Base-by-base conservation (phyloP, 2,329 filamentous ascomycete species). In the Clonostachys sp. region DNA sequence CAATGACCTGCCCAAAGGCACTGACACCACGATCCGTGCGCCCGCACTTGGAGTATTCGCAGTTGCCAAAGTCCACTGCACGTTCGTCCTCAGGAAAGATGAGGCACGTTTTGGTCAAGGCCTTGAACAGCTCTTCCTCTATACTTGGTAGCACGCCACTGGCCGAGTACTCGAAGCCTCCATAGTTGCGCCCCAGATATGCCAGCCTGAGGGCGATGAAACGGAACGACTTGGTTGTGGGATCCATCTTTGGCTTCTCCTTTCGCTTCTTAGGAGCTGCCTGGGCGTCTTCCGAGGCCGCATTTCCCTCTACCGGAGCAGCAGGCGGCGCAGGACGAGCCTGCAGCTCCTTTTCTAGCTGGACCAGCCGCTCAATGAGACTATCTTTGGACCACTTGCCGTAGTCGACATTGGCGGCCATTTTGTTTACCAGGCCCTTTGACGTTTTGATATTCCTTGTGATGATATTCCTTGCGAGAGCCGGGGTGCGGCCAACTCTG, bases 1-100 rank as follows among this genome's bases (percentile, higher is more conserved):
- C 87, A 59, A 99, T 83, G 48, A 99, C 94, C 71, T 99, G 94
- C 0, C 94, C 94, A 70, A 99, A 99, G 4, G 94, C 91, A 66
- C 91, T 96, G 35, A 99, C 94, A 12, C 94, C 94, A 46, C 84
- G 78, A 63, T 99, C 94, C 16, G 94, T 99, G 52, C 94, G 78
- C 3, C 94, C 94, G 61, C 92, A 96, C 66, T 99, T 99, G 35
- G 88, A 91, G 66, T 97, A 99, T 51, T 95, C 88, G 65, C 84
- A 91, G 8, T 85, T 84, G 34, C 88, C 83, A 78, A 90, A 96
- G 64, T 89, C 86, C 24, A 96, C 74, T 46, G 78, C 69, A 10
- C 81, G 74, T 16, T 74, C 74, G 55, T 75, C 74, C 49, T 78
- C 71, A 14, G 90, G 88, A 51, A 87, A 86, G 50, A 99, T 95